Evolutionary conservation across 192 early-diverging fungal species (phyloP), one percentile per base, ranked within the genome.

Genomic region (Blastocladiella britannica): DNA sequence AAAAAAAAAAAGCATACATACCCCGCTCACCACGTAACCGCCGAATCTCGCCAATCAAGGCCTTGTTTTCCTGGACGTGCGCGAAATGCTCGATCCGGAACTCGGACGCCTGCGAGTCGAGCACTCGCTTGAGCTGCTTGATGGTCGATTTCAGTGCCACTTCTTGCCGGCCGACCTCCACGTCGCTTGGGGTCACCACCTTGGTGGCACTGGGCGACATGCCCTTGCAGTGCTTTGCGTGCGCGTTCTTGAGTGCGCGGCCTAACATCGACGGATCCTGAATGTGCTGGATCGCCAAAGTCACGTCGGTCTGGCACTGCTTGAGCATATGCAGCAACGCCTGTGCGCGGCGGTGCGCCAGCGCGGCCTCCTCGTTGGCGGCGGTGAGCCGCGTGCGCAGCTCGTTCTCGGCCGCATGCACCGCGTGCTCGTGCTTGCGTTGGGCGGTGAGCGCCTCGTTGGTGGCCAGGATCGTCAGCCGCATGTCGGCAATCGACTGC

Each of bases 401-500:
- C 2, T 67, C 57, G 23, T 26, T 51, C 37, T 76, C 73, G 15
- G 55, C 53, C n/a, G 47, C 5, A 23, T 68, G 62, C 9, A 57
- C 53, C 0, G 43, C 28, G 7, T n/a, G 51, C 54, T 76, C 71
- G 51, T 61, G 58, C 23, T 54, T 65, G 56, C 66, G 56, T n/a
- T 67, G 54, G 2, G 31, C 20, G 26, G 70, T 66, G 5, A 79
- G 68, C 20, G 71, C 65, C 7, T 30, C 54, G 62, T 74, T 71
- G 47, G 76, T 76, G 31, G 70, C 69, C 54, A 63, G 55, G 53
- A 80, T 77, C 26, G 74, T 64, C 0, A 51, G 53, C 22, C 67
- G 65, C 71, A 80, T 77, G 25, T 76, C 74, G 18, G 51, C 29
- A 30, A 78, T 78, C 28, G 69, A 52, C n/a, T 53, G 64, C 55